Evolutionary conservation across 2,329 filamentous ascomycete genomes (phyloP), one percentile per base, ranked within the genome.

Genomic region (Colletotrichum lentis): DNA sequence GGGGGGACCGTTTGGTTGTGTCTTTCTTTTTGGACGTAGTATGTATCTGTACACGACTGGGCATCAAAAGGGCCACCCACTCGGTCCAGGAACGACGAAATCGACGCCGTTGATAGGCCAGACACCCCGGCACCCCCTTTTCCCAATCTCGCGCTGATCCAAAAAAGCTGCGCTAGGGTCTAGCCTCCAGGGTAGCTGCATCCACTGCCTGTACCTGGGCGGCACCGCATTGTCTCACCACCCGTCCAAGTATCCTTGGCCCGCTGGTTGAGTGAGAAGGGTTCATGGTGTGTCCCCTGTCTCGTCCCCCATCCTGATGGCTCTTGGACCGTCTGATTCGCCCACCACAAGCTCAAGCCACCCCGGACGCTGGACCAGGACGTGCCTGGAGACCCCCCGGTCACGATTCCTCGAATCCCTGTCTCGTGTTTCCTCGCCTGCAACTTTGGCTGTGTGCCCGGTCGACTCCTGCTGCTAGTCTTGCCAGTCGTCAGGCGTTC

Each of bases 351-450:
- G 57, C 50, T 49, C 52, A 69, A 66, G 62, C 66, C 62, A 52
- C 62, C 62, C 55, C 43, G 20, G 50, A 46, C 39, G 43, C 43
- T 16, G 11, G 41, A 52, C 61, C 37, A 46, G 56, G 66, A 12
- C 44, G 55, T 56, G 52, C 56, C 66, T 66, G 62, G 62, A 31
- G 39, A 47, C 39, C 61, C 31, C 59, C 62, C 44, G 11, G 62
- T 69, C 55, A 35, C 62, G 66, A 66, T 60, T 65, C 49, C 52
- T 47, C 54, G 7, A 43, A 65, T 60, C 69, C 69, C 69, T 69
- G 62, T 54, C 69, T 70, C 69, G 66, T 70, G 68, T 70, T 70
- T 70, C 60, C 64, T 69, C 60, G 47, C 64, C 64, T 69, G 68
- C 68, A 43, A 62, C 43, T 49, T 55, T 54, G 57, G 63, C 57